Evolutionary conservation across 1,284 basidiomycete species (phyloP).

Genomic region (Moesziomyces sp.): DNA sequence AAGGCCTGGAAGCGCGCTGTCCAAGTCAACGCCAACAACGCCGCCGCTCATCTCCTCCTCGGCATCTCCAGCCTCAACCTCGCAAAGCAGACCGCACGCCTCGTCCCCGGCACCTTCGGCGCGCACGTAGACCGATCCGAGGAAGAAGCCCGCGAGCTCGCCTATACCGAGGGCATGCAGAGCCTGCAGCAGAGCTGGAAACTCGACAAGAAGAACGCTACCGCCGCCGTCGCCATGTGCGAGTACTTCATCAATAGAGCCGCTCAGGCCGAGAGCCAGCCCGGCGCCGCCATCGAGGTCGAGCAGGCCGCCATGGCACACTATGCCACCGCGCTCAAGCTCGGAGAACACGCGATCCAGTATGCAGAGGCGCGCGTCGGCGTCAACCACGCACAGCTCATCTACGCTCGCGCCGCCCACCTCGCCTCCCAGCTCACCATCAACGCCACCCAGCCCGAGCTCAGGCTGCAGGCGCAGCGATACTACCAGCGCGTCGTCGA

Average conservation of each 20-base stretch:
- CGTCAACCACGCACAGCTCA: slow-evolving; percentile 57
- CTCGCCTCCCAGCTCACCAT: slow-evolving; percentile 53
- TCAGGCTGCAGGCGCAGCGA: slow-evolving; percentile 55
- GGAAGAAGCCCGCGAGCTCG: slow-evolving; percentile 55
- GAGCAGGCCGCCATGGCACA: slow-evolving; percentile 43
- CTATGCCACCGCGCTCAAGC: slow-evolving; percentile 61
- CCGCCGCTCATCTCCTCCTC: slow-evolving; percentile 59
- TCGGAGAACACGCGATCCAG: slow-evolving; percentile 66
- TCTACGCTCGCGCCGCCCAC: slow-evolving; percentile 62
- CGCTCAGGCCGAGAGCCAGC: slow-evolving; percentile 25
- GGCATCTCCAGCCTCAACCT: slow-evolving; percentile 62
- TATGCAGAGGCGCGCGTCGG: slow-evolving; percentile 60
- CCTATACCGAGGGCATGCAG: slow-evolving; percentile 61
- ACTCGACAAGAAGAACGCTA: slow-evolving; percentile 63
- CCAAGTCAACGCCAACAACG: slow-evolving; percentile 39
- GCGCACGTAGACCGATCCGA: slow-evolving; percentile 53
- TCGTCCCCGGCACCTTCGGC: slow-evolving; percentile 56
- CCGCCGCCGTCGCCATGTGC: slow-evolving; percentile 60
- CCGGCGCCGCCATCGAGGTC: slow-evolving; percentile 12
- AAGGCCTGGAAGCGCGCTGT: slow-evolving; percentile 65
- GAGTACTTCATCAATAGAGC: slow-evolving; percentile 60
- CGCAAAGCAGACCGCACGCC: slow-evolving; percentile 47
- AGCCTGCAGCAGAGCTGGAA: slow-evolving; percentile 62
- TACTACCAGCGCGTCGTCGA: slow-evolving; percentile 61
- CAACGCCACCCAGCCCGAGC: slow-evolving; percentile 43